Evolutionary conservation across 1,284 basidiomycete genomes (phyloP).

Genomic region (Grifola frondosa): DNA sequence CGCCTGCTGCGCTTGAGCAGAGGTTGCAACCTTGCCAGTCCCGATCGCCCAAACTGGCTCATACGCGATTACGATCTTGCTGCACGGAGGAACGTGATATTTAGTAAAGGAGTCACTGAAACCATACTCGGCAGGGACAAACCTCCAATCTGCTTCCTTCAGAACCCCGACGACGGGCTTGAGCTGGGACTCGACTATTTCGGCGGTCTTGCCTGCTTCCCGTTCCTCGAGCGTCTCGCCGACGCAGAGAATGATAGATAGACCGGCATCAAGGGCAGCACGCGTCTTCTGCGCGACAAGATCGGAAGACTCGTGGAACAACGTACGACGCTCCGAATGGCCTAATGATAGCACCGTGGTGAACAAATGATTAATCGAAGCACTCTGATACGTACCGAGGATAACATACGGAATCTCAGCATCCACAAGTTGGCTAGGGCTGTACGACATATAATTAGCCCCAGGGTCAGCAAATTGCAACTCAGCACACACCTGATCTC

Average conservation of each 20-base stretch:
- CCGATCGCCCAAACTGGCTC: conserved; percentile 99
- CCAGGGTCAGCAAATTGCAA: not conserved
- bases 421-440: conserved; percentile 83
- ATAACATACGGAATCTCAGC: conserved; percentile 91
- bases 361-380: too few relatives aligned
- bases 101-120: not conserved
- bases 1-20: conserved; percentile 90
- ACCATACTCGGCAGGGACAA: too few relatives aligned
- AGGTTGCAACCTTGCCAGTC: conserved; percentile 93
- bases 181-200: conserved; percentile 84
- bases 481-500: conserved; percentile 72
- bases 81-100: conserved; percentile 28
- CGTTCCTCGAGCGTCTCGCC: conserved; percentile 93
- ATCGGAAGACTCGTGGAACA: conserved; percentile 89
- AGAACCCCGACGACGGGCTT: conserved; percentile 72
- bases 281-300: conserved; percentile 87
- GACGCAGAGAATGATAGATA: conserved; percentile 94
- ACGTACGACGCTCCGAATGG: conserved; percentile 93
- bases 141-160: conserved; percentile 80
- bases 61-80: conserved; percentile 93
- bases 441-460: conserved; percentile 28
- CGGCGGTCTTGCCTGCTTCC: conserved; percentile 76
- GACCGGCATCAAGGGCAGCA: conserved; percentile 70
- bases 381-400: conserved; percentile 74
- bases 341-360: conserved; percentile 38